phyloP scores from a whole-genome alignment of 176 grass and related monocot species.

The Raddia guianensis region DNA sequence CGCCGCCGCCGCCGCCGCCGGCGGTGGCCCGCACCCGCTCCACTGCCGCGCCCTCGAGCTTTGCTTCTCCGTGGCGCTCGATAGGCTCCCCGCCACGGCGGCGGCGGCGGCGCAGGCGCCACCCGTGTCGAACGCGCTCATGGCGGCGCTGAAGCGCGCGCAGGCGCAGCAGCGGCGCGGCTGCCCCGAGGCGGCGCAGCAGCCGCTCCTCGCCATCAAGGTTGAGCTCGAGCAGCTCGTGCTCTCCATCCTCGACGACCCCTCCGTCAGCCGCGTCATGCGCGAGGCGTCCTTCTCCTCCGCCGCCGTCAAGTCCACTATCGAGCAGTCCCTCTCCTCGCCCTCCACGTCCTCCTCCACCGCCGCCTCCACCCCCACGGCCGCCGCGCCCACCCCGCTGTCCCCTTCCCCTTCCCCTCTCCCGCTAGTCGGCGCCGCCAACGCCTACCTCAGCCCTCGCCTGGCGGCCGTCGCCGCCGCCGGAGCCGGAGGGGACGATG shows the following conservation, averaged over 20 bases:
- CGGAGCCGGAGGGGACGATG: constrained; percentile 50
- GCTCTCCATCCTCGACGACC: constrained; percentile 90
- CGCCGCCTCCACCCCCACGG: background rate
- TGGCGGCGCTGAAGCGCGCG: constrained; percentile 85
- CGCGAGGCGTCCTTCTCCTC: constrained; percentile 90
- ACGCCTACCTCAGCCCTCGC: constrained; percentile 52
- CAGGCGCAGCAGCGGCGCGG: constrained; percentile 88
- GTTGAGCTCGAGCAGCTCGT: constrained; percentile 91
- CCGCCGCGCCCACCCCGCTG: constrained; percentile 20
- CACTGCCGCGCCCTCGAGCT: constrained; percentile 90
- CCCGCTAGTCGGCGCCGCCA: constrained; percentile 6
- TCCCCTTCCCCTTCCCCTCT: constrained; percentile 41
- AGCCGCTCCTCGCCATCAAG: constrained; percentile 81
- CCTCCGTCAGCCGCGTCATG: constrained; percentile 94
- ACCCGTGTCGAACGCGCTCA: constrained; percentile 79
- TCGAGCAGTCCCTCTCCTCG: constrained; percentile 71
- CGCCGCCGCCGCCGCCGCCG: background rate
- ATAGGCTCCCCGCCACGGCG: constrained; percentile 61
- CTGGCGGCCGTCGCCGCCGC: constrained; percentile 6
- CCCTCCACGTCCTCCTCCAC: constrained; percentile 43
- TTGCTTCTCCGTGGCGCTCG: constrained; percentile 88
- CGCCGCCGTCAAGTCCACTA: constrained; percentile 66
- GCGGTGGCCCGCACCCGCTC: constrained; percentile 51
- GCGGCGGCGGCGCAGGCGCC: constrained; percentile 41
- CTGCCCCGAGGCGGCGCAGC: constrained; percentile 66